A percentile compares a stretch with the other conserved stretches of the same genome.
These are phyloP conservation scores for Galerina sulciceps DNA, from an alignment of 768 basidiomycete species.

Conservation along the genomic window DNA sequence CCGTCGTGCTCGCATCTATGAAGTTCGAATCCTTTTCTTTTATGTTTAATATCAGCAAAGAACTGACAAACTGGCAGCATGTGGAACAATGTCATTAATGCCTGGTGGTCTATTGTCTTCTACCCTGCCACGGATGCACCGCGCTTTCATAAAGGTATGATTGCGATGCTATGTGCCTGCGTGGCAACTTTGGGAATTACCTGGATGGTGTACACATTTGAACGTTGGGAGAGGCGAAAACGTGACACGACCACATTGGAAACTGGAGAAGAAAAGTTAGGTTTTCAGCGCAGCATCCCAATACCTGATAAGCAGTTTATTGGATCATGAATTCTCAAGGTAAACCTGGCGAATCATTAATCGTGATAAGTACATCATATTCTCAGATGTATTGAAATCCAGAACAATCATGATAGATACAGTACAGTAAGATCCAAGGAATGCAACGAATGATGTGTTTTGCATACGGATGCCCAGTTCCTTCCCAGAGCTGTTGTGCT, in stretches of 20 bases:
- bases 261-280: background rate
- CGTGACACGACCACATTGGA: background rate
- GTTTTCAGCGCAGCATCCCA: no score
- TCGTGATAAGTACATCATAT: no score
- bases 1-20: constrained; percentile 76
- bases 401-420: no score
- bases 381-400: no score
- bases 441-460: background rate
- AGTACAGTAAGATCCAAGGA: background rate
- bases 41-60: background rate
- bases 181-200: constrained; percentile 60
- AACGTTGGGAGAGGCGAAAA: constrained; percentile 37
- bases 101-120: constrained; percentile 73
- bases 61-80: constrained; percentile 41
- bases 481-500: background rate
- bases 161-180: constrained; percentile 65
- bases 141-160: constrained; percentile 68
- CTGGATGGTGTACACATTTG: constrained; percentile 59
- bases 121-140: constrained; percentile 79
- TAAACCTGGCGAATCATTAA: background rate
- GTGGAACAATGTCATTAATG: constrained; percentile 72
- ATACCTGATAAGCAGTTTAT: background rate
- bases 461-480: background rate
- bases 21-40: constrained; percentile 46
- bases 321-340: background rate